A percentile compares a stretch with the other conserved stretches of the same genome.
Conservation (phyloP, 805 yeast genomes). For the Yamadazyma paraphyllophila region DNA sequence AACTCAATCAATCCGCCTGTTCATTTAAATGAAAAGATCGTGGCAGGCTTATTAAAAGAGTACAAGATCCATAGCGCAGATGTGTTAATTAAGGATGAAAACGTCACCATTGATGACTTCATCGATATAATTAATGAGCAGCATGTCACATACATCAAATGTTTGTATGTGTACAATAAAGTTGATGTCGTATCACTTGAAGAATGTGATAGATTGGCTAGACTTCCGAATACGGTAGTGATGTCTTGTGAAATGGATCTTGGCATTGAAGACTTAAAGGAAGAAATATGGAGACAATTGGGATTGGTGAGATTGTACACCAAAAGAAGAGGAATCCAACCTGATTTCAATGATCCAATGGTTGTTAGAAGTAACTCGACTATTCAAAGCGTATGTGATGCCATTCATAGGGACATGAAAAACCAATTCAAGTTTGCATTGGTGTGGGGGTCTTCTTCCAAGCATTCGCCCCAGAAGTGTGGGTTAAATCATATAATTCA, state of each 20-base stretch:
- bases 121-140: constrained; percentile 87
- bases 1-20: constrained; percentile 81
- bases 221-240: constrained; percentile 90
- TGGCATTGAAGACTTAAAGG: constrained; percentile 84
- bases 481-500: constrained; percentile 79
- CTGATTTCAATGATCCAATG: constrained; percentile 85
- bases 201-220: constrained; percentile 88
- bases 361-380: constrained; percentile 81
- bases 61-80: constrained; percentile 92
- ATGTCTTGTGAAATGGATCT: constrained; percentile 88
- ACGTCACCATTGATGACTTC: constrained; percentile 85
- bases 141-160: constrained; percentile 84
- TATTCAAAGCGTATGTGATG: constrained; percentile 84
- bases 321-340: constrained; percentile 78
- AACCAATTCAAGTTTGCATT: constrained; percentile 89
- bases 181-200: constrained; percentile 93
- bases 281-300: constrained; percentile 90
- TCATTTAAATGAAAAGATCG: constrained; percentile 75
- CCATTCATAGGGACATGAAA: constrained; percentile 90
- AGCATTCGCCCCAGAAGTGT: constrained; percentile 95
- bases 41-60: constrained; percentile 74
- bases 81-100: constrained; percentile 83
- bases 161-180: constrained; percentile 92
- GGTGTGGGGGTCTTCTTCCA: constrained; percentile 95
- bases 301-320: constrained; percentile 80